Conservation (phyloP, 257 asterid genomes). For the Leptodermis oblonga region DNA sequence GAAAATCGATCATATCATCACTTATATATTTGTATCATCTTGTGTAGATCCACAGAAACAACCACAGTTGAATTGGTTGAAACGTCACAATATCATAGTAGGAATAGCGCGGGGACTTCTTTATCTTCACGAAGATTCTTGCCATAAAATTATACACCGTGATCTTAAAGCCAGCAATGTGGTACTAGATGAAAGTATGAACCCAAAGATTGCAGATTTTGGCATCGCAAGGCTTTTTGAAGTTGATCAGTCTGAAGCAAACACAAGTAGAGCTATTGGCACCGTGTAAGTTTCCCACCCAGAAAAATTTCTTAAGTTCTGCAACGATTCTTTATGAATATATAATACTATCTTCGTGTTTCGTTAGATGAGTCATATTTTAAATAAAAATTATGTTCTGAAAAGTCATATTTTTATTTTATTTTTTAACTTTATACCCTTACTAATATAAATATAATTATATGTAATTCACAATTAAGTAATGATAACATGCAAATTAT, state of each 20-base stretch:
- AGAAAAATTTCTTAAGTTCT: too few relatives aligned
- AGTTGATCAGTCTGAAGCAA: not conserved
- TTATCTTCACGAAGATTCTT: not conserved
- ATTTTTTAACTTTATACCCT: not conserved
- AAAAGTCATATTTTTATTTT: not conserved
- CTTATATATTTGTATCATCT: not conserved
- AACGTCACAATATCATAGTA: not conserved
- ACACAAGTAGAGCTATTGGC: not conserved
- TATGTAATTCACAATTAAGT: too few relatives aligned
- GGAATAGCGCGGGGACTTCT: not conserved
- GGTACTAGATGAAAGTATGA: not conserved
- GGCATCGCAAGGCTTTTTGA: not conserved
- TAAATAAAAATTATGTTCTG: too few relatives aligned
- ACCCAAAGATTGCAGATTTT: not conserved
- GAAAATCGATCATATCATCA: too few relatives aligned
- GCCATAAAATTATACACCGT: not conserved
- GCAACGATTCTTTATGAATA: too few relatives aligned
- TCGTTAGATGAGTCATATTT: too few relatives aligned
- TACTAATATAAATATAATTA: too few relatives aligned
- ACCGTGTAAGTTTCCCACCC: not conserved
- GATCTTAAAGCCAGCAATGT: not conserved
- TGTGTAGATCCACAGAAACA: not conserved
- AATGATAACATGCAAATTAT: not conserved
- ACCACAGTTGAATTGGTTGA: not conserved
- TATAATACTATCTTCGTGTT: too few relatives aligned